A percentile compares a stretch with the other conserved stretches of the same genome.
Evolutionary conservation across 352 stramenopile genomes (phyloP).

Genomic region (Globisporangium heterothallicum): DNA sequence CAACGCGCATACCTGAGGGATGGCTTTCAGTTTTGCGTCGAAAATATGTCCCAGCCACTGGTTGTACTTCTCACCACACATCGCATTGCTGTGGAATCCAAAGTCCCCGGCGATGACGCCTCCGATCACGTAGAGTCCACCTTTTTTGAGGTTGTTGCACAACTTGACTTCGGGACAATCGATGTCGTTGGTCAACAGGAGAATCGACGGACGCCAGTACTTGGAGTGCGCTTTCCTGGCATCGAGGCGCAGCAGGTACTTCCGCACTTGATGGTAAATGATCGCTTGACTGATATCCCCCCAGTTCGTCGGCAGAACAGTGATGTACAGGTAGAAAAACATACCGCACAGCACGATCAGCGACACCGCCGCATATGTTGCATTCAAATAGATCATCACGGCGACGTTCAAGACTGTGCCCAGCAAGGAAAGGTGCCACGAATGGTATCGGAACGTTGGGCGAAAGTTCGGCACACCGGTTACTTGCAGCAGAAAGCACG

Average conservation of each 20-base stretch:
- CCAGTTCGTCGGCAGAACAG: slow-evolving; percentile 45
- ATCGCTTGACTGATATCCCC: slow-evolving; percentile 80
- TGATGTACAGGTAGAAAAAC: slow-evolving; percentile 70
- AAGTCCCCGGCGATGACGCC: slow-evolving; percentile 46
- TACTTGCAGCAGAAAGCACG: slow-evolving; percentile 67
- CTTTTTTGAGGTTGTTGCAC: slow-evolving; percentile 81
- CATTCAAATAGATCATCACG: slow-evolving; percentile 78
- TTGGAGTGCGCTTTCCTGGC: slow-evolving; percentile 63
- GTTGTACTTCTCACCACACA: slow-evolving; percentile 32
- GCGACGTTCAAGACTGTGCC: slow-evolving; percentile 53
- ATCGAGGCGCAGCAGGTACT: slow-evolving; percentile 73
- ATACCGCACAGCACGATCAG: slow-evolving; percentile 46
- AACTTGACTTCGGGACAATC: slow-evolving; percentile 35
- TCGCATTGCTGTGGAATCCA: slow-evolving; percentile 17
- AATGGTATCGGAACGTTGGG: slow-evolving; percentile 63
- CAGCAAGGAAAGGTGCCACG: slow-evolving; percentile 56
- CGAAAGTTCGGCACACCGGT: slow-evolving; percentile 79
- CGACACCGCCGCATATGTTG: slow-evolving; percentile 47
- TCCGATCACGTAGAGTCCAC: slow-evolving; percentile 69
- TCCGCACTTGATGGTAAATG: slow-evolving; percentile 82
- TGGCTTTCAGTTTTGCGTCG: slow-evolving; percentile 45
- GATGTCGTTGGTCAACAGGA: slow-evolving; percentile 51
- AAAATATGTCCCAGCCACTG: slow-evolving; percentile 45
- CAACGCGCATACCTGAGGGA: slow-evolving; percentile 24
- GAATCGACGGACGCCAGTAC: slow-evolving; percentile 71